Conservation (phyloP, 139 green algal genomes). For the Asterochloris erici region DNA sequence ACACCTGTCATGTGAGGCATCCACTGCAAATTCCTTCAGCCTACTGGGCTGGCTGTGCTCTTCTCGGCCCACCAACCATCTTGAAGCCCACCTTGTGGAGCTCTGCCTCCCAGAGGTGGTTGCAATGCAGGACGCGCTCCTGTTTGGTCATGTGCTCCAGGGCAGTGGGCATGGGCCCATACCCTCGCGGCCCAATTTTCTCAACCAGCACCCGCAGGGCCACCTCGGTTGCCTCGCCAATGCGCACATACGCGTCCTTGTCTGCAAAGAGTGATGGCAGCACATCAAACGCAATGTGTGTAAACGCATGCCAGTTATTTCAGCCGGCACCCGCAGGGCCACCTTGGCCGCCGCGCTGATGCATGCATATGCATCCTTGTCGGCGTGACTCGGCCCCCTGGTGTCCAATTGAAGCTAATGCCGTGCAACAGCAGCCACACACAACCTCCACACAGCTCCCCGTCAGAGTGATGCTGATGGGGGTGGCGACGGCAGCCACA, state of each 20-base stretch:
- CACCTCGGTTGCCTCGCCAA: slow-evolving; percentile 87
- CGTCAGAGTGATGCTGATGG: too few relatives aligned
- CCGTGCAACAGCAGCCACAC: too few relatives aligned
- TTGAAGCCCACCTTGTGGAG: slow-evolving; percentile 40
- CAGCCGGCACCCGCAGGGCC: slow-evolving; percentile 77
- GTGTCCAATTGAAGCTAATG: too few relatives aligned
- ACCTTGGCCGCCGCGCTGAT: slow-evolving; percentile 87
- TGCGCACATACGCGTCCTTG: slow-evolving; percentile 44
- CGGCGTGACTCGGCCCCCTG: too few relatives aligned
- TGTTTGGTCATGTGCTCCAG: slow-evolving; percentile 39
- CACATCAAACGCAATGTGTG: too few relatives aligned
- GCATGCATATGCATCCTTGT: slow-evolving; percentile 42
- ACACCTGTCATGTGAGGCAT: too few relatives aligned
- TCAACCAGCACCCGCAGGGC: slow-evolving; percentile 83
- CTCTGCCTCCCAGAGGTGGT: slow-evolving; percentile 65
- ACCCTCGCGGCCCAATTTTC: slow-evolving; percentile 77
- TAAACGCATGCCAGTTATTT: slow-evolving; percentile 85
- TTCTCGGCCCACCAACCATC: not conserved
- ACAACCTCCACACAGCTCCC: too few relatives aligned
- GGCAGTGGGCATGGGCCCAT: slow-evolving; percentile 50
- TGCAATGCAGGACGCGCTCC: slow-evolving; percentile 67
- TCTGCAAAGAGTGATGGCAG: slow-evolving; percentile 20
- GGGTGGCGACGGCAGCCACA: too few relatives aligned
- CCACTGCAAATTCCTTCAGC: too few relatives aligned
- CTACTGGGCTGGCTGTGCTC: not conserved